Evolutionary conservation across 192 early-diverging fungal genomes (phyloP), one percentile per base, ranked within the genome.

Genomic region (Mortierella alpina): DNA sequence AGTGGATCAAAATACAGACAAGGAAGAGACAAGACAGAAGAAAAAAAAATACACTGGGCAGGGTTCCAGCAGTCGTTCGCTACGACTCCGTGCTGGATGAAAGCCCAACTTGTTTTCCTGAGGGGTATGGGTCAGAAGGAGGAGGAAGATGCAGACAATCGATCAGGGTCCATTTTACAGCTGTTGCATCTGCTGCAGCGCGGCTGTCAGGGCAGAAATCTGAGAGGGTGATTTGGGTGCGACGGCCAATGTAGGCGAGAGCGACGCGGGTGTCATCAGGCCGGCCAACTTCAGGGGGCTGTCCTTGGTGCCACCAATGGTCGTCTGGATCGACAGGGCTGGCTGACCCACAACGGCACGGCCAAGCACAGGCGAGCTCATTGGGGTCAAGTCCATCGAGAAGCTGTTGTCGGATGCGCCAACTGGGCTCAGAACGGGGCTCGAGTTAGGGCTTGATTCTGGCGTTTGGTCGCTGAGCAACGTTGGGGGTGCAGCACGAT

Each of bases 391-490:
- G 23, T 72, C 53, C 5, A 69, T 45, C 7, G 76, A 72, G 59
- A 72, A 68, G 20, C 23, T 59, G 22, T 44, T 56, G 42, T 31
- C 58, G 20, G 46, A 15, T 13, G 15, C 18, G 11, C 39, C 39
- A 23, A 62, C 18, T 6, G 76, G 76, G 6, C 63, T 63, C 42
- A 79, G 58, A 49, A 72, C 40, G 61, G 76, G 76, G 55, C 76
- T 79, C 9, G 69, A 47, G 69, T 79, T 79, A 20, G 76, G 76
- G 59, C 76, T 79, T 23, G 69, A 72, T 40, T 79, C 76, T 15
- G 76, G 76, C 5, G 76, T 79, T 49, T 67, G 18, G 13, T 79
- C 76, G 22, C 42, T 52, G 6, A 53, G 57, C 48, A 63, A 48
- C 8, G 63, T 18, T 1, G 50, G 53, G n/a, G 55, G 22, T 22